Evolutionary conservation across 2,329 filamentous ascomycete genomes (phyloP).

Genomic region (Aspergillus novofumigatus): DNA sequence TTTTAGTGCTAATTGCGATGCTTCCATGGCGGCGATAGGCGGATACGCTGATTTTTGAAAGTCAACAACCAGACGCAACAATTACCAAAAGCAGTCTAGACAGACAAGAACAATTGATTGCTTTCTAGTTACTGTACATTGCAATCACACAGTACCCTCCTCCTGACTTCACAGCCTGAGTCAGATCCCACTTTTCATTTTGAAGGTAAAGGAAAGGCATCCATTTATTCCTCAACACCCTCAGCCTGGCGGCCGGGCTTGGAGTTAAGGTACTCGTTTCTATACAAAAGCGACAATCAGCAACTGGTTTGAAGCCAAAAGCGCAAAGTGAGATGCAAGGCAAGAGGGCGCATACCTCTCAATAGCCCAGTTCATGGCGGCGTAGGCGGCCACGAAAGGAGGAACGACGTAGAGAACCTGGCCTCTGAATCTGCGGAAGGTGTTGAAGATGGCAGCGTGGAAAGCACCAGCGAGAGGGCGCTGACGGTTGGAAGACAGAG

Average conservation of each 20-base stretch:
- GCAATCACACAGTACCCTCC: conserved; percentile 27
- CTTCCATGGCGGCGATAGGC: neutral
- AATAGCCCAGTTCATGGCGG: conserved; percentile 82
- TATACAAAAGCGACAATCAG: conserved; percentile 17
- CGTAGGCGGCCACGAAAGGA: conserved; percentile 73
- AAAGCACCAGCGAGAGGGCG: conserved; percentile 73
- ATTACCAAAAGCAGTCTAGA: neutral
- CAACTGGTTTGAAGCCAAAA: neutral
- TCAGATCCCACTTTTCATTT: neutral
- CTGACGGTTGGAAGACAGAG: conserved; percentile 82
- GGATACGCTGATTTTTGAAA: neutral
- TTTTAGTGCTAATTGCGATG: neutral
- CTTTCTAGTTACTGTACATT: conserved; percentile 44
- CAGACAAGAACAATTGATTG: conserved; percentile 16
- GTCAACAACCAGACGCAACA: neutral
- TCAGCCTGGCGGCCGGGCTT: conserved; percentile 43
- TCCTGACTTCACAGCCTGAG: conserved; percentile 6
- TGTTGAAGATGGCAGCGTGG: conserved; percentile 90
- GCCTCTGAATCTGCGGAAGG: conserved; percentile 75
- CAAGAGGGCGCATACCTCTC: conserved; percentile 63
- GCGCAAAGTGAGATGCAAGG: neutral
- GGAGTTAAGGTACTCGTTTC: conserved; percentile 50
- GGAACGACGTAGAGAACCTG: conserved; percentile 90
- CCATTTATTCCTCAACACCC: conserved; percentile 31
- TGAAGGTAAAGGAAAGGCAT: conserved; percentile 4